Base-by-base conservation (phyloP, 208 protist species). In the Trypanosoma caninum region DNA sequence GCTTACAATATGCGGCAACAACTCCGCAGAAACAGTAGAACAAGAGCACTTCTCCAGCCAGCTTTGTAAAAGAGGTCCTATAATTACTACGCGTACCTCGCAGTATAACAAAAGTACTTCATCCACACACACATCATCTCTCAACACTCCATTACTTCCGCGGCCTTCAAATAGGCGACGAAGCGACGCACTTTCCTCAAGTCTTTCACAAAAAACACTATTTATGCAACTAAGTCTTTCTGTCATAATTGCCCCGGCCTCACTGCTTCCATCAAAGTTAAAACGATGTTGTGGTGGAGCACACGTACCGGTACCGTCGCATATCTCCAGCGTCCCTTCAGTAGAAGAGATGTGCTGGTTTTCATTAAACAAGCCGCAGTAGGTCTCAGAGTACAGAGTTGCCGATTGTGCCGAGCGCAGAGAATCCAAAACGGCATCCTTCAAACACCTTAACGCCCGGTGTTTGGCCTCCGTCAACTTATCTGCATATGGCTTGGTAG, bases 161-260 rank as follows among this genome's bases (percentile, higher is more conserved):
- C 74, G 79, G 45, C 84, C 59, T 65, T 95, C 88, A 9, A 81
- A 65, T 65, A 95, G 79, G 40, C 85, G 88, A 9, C 84, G 76
- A 45, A 92, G 79, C 7, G 79, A 77, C 10, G 67, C 68, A 37
- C 70, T 82, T 55, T 64, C 50, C 27, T 65, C 58, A 2, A 87
- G 62, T 31, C 69, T 62, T 9, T 52, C 35, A 18, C 80, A 46
- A 48, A 91, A 95, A 42, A 70, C 46, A 23, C 55, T 56, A 65
- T 95, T 92, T 23, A 95, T 73, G 27, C 42, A 6, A 18, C 18
- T 45, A 22, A 89, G 70, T 2, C 66, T 61, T 33, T 69, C 62
- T 1, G 69, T 48, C 72, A 78, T 27, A 31, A 69, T 16, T 46
- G 40, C 1, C 16, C 38, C 22, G 11, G 7, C 33, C 11, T 35